Conservation (phyloP, 768 basidiomycete species). For the Tylopilus plumbeoviolaceoides region DNA sequence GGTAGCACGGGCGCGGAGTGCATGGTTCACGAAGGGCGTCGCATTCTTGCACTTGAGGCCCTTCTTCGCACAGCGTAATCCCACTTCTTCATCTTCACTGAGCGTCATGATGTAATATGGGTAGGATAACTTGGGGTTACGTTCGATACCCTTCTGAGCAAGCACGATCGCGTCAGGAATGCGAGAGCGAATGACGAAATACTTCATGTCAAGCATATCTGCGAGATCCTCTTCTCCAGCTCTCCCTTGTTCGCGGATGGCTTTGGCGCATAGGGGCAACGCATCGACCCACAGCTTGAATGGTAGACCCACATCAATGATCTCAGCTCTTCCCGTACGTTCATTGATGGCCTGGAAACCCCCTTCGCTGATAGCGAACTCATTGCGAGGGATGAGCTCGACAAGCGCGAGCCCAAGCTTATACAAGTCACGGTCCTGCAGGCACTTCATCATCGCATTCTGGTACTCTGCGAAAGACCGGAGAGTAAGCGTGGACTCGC, state of each 20-base stretch:
- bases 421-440: conserved; percentile 45
- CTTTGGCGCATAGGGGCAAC: conserved; percentile 53
- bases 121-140: conserved; percentile 53
- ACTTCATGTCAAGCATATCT: conserved; percentile 65
- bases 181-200: conserved; percentile 43
- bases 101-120: conserved; percentile 59
- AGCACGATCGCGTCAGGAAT: conserved; percentile 42
- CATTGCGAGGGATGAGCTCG: conserved; percentile 49
- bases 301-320: conserved; percentile 47
- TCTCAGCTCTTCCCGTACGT: conserved; percentile 37
- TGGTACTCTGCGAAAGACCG: conserved; percentile 42
- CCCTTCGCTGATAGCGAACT: conserved; percentile 56
- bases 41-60: conserved; percentile 53
- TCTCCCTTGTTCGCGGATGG: conserved; percentile 42
- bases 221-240: conserved; percentile 44
- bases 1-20: conserved; percentile 55
- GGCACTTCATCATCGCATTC: conserved; percentile 48
- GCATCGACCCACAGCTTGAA: conserved; percentile 56
- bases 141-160: conserved; percentile 43
- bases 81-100: conserved; percentile 42
- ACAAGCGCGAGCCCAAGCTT: conserved; percentile 46
- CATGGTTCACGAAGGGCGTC: conserved; percentile 54
- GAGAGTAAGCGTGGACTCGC: conserved; percentile 47
- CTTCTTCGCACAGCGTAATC: conserved; percentile 58
- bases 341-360: conserved; percentile 43